Evolutionary conservation across 2,329 filamentous ascomycete genomes (phyloP).

Genomic region (Fonsecaea pedrosoi): DNA sequence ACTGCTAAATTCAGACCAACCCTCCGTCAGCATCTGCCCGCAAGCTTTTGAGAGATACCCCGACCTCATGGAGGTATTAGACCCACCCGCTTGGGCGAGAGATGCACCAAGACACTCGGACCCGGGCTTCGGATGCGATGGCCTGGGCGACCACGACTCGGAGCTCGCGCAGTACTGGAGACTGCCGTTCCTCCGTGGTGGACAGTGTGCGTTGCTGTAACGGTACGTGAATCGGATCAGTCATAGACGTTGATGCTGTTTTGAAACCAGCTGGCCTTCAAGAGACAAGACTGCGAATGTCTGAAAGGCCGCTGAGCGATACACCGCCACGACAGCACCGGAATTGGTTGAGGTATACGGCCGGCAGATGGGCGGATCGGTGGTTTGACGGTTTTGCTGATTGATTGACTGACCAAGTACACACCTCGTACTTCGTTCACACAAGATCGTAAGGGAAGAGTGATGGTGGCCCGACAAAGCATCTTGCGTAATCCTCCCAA

Average conservation of each 20-base stretch:
- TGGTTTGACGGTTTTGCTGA: too few species aligned
- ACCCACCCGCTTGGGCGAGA: background rate
- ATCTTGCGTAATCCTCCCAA: too few species aligned
- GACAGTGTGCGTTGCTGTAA: background rate
- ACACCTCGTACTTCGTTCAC: too few species aligned
- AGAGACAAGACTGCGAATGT: background rate
- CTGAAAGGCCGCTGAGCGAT: background rate
- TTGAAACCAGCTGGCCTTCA: too few species aligned
- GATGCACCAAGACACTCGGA: background rate
- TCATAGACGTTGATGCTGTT: background rate
- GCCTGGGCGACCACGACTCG: constrained; percentile 7
- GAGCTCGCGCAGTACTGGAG: background rate
- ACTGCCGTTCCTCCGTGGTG: background rate
- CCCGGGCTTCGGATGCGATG: background rate
- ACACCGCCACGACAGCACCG: background rate
- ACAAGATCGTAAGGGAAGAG: too few species aligned
- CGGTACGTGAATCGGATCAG: background rate
- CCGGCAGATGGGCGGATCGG: too few species aligned
- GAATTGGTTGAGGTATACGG: background rate
- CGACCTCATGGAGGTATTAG: background rate
- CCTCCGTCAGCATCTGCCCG: background rate
- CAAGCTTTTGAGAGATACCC: background rate
- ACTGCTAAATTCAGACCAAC: too few species aligned
- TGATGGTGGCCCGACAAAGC: too few species aligned
- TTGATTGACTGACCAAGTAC: too few species aligned